Conservation (phyloP, 2,329 filamentous ascomycete species). For the Aspergillus ochraceus region DNA sequence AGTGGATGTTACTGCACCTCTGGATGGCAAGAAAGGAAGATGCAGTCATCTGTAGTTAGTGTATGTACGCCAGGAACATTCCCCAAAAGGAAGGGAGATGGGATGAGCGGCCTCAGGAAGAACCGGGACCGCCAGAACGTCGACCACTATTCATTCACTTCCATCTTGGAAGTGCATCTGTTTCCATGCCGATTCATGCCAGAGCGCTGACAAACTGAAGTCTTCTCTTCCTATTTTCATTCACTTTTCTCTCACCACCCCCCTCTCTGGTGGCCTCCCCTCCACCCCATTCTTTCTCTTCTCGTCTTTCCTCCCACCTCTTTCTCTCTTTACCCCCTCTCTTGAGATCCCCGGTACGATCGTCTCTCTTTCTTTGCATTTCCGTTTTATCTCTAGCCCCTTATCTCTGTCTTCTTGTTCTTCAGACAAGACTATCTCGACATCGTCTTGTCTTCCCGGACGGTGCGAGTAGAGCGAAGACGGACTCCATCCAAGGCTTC, state of each 20-base stretch:
- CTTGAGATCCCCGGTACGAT: not conserved
- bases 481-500: not conserved
- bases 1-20: too few relatives aligned
- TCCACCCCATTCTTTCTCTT: not conserved
- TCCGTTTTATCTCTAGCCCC: conserved; percentile 1
- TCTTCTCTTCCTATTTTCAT: not conserved
- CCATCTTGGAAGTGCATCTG: not conserved
- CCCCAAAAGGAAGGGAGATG: not conserved
- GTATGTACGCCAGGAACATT: not conserved
- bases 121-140: not conserved
- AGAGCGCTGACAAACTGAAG: not conserved
- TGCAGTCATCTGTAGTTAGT: too few relatives aligned
- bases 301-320: conserved; percentile 1
- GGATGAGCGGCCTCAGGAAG: not conserved
- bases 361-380: conserved; percentile 1
- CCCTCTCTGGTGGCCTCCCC: not conserved
- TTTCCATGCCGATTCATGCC: not conserved
- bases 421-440: not conserved
- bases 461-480: not conserved
- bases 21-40: too few relatives aligned
- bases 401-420: not conserved
- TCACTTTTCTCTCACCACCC: not conserved
- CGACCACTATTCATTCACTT: not conserved
- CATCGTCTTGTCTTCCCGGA: not conserved
- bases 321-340: not conserved